phyloP scores from a whole-genome alignment of 306 rosid genomes.

The Cyamopsis tetragonoloba region DNA sequence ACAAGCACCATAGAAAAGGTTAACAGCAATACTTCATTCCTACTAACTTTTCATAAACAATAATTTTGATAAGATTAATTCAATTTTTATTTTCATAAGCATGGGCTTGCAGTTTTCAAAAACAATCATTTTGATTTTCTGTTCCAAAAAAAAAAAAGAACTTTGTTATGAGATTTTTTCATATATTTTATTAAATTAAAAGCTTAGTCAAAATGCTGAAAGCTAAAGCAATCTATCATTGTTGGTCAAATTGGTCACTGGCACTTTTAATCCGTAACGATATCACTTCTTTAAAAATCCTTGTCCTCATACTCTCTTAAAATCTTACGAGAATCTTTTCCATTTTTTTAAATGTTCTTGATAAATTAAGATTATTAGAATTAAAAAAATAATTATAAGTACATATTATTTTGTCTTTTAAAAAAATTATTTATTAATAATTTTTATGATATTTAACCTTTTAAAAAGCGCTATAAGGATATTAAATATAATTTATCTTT shows the following conservation, averaged over 20 bases:
- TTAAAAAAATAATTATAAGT: too few species aligned
- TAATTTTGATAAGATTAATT: neutral
- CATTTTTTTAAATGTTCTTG: too few species aligned
- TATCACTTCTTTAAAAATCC: neutral
- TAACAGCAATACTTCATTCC: neutral
- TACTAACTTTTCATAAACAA: neutral
- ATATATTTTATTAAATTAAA: too few species aligned
- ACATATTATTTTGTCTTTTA: too few species aligned
- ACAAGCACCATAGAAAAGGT: slow-evolving; percentile 4
- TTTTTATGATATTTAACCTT: too few species aligned
- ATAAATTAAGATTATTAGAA: too few species aligned
- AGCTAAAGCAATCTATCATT: neutral
- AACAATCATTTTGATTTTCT: neutral
- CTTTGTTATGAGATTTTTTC: neutral
- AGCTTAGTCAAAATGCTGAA: neutral
- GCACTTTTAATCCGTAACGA: neutral
- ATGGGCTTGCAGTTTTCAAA: neutral
- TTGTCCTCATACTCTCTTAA: neutral
- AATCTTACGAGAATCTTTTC: slow-evolving; percentile 1
- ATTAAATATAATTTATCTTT: too few species aligned
- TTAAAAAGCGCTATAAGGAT: too few species aligned
- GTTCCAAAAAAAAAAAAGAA: neutral
- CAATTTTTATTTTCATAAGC: too few species aligned
- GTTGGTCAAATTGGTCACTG: neutral
- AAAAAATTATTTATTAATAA: too few species aligned